phyloP scores from a whole-genome alignment of 352 stramenopile genomes.

The Phytophthora gonapodyides region DNA sequence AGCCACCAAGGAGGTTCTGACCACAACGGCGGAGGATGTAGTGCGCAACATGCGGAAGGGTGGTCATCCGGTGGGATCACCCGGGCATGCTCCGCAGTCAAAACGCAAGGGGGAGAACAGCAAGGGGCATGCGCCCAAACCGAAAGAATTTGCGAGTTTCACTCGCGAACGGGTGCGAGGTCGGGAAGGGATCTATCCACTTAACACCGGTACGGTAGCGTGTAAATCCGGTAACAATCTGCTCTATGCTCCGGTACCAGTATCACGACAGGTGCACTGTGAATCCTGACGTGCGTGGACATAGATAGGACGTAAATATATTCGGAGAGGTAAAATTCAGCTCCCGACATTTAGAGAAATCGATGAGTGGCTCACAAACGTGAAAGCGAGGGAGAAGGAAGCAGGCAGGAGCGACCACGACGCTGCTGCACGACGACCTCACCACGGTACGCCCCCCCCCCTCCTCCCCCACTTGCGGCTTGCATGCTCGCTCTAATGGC shows the following conservation, averaged over 20 bases:
- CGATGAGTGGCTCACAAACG: not conserved
- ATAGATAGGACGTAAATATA: not conserved
- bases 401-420: not conserved
- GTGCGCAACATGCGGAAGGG: too few relatives aligned
- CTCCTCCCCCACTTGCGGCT: too few relatives aligned
- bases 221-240: conserved; percentile 4
- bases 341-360: not conserved
- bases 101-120: too few relatives aligned
- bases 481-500: not conserved
- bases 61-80: too few relatives aligned
- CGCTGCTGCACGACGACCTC: not conserved
- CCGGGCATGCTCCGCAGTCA: too few relatives aligned
- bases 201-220: not conserved
- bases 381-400: not conserved
- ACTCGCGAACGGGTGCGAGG: too few relatives aligned
- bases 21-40: too few relatives aligned
- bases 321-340: not conserved
- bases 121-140: too few relatives aligned
- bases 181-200: conserved; percentile 1
- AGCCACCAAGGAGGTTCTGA: too few relatives aligned
- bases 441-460: not conserved
- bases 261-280: conserved; percentile 4
- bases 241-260: conserved; percentile 1
- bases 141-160: too few relatives aligned
- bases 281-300: not conserved